Conservation (phyloP, 164 flowering plant species). For the Hamamelis virginiana region DNA sequence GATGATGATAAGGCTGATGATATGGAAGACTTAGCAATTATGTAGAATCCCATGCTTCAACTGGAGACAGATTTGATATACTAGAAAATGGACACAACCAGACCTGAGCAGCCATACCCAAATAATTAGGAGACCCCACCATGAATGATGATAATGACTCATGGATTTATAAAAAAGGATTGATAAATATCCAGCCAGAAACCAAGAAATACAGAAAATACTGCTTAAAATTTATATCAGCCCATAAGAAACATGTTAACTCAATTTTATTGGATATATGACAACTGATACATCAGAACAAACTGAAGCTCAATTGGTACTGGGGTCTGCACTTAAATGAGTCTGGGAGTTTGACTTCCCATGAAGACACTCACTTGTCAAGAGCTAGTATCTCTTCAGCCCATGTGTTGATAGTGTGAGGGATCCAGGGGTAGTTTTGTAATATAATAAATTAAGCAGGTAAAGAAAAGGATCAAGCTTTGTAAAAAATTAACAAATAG, state of each 20-base stretch:
- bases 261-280: neutral
- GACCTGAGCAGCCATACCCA: no score
- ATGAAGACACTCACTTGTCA: neutral
- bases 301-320: neutral
- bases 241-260: neutral
- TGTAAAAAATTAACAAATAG: neutral
- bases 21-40: no score
- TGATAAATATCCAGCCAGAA: neutral
- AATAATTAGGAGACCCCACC: no score
- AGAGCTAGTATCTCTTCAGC: neutral
- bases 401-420: neutral
- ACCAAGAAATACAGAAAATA: neutral
- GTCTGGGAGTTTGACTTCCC: neutral
- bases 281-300: neutral
- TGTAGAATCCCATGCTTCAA: no score
- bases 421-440: neutral
- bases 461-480: neutral
- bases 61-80: no score
- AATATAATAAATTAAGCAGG: neutral
- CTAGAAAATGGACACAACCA: no score
- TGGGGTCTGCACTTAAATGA: neutral
- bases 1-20: no score
- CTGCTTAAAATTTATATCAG: neutral
- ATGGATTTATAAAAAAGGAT: no score
- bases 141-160: no score